Base-by-base conservation (phyloP, 768 basidiomycete genomes). In the Termitomyces sp. region DNA sequence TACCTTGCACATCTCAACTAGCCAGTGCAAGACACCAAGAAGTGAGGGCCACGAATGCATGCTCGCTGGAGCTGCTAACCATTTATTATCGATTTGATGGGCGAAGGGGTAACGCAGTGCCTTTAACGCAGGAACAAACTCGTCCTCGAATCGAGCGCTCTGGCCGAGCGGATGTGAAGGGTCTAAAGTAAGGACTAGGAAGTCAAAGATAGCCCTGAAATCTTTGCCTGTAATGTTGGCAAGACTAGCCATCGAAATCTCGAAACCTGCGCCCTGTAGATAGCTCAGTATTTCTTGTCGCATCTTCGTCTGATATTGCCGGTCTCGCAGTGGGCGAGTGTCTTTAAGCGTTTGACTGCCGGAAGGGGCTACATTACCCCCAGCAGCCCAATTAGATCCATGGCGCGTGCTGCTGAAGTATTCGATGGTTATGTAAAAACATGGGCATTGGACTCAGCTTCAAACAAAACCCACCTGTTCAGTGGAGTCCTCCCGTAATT, bases 11-110 rank as follows among this genome's bases (percentile, higher is more conserved):
- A 92, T 71, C 65, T 92, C 88, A 8, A 91, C 91, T 14, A 99
- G 75, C 97, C 97, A 99, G 72, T 95, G 90, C 36, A 98, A 70
- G 67, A 91, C 89, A 23, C 91, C 96, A 16, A 98, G 77, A 28
- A 97, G 73, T 23, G 84, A 78, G 0, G 93, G 92, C 97, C 96
- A 98, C n/a, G 89, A 87, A 72, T 93, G 90, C 77, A 90, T 88
- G 56, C 87, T 89, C 0, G 92, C 95, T 0, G 94, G 91, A 2
- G 95, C 88, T 8, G 88, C 88, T 5, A 98, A 73, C 82, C 91
- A 93, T 63, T 91, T 95, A 54, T 87, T 86, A 64, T 93, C 91
- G 18, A 98, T 81, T 58, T 84, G 80, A 53, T 87, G 81, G 4
- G 85, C 80, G 59, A 86, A 91, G 0, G 97, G 96, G 72, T 98